These are phyloP conservation scores for Cladosporium sp. DNA, from an alignment of 2,329 filamentous ascomycete species.

Conservation along the genomic window DNA sequence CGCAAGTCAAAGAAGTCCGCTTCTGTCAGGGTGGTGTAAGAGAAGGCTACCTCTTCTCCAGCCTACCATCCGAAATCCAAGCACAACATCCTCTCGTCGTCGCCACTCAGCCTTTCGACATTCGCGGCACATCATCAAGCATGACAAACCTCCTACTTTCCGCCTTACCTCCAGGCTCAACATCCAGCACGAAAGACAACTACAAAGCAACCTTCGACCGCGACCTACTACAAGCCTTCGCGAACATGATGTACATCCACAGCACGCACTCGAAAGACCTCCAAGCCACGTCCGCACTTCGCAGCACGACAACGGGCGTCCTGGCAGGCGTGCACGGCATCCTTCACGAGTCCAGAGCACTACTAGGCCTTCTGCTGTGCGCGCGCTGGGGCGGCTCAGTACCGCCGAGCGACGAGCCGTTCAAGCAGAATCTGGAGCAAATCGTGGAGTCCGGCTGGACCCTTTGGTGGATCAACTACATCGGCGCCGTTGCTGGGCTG, in stretches of 20 bases:
- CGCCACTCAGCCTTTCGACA: conserved; percentile 52
- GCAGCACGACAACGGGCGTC: conserved; percentile 64
- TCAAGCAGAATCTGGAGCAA: conserved; percentile 49
- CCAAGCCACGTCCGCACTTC: conserved; percentile 63
- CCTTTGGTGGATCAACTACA: conserved; percentile 62
- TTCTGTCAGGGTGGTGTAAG: conserved; percentile 87
- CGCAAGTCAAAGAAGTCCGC: conserved; percentile 65
- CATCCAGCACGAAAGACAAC: conserved; percentile 26
- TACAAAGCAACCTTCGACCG: conserved; percentile 37
- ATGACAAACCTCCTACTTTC: conserved; percentile 47
- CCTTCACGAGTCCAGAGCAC: conserved; percentile 64
- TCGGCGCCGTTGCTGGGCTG: conserved; percentile 56
- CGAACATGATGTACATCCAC: conserved; percentile 53
- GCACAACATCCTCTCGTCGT: conserved; percentile 63
- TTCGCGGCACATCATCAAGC: conserved; percentile 39
- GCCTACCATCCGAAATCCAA: conserved; percentile 55
- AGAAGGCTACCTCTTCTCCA: conserved; percentile 75
- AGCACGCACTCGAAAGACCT: conserved; percentile 41
- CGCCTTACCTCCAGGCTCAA: conserved; percentile 38
- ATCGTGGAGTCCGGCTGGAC: conserved; percentile 49
- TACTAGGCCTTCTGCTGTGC: conserved; percentile 66
- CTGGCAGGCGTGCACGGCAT: conserved; percentile 67
- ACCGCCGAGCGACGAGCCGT: conserved; percentile 52
- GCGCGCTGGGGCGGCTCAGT: conserved; percentile 68
- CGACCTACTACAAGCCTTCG: conserved; percentile 51